Base-by-base conservation (phyloP, 345 rosid species). In the Eucalyptus urophylla region DNA sequence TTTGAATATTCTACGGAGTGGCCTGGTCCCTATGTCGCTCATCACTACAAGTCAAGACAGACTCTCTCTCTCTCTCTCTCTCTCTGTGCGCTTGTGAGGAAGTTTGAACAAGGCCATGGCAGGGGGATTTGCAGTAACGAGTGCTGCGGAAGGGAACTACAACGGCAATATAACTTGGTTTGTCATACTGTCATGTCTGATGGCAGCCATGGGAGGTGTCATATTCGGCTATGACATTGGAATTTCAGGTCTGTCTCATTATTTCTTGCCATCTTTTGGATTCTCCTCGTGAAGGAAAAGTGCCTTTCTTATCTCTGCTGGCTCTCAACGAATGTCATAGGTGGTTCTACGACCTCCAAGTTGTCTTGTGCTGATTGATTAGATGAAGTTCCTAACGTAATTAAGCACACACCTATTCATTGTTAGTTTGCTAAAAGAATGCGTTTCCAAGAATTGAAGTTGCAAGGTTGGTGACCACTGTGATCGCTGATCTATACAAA, bases 171-270 rank as follows among this genome's bases (percentile, higher is more conserved):
- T 95, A 86, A 97, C 98, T 29, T 72, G 33, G 50, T 95, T 95
- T 87, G 97, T 95, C 51, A 91, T 95, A 27, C 90, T 96, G 14
- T 97, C 98, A 15, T 96, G 98, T 89, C 92, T 95, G 90, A 93
- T 95, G 95, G 99, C 99, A 33, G 96, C 96, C 92, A 96, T 93
- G 95, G 99, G 99, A 88, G 99, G 99, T 49, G 94, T 95, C 67
- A 93, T 97, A 89, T 96, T 96, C 72, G 98, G 99, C 90, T 97
- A 96, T 89, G 99, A 97, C 92, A 94, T 96, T 86, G 99, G 99
- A 62, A 94, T 94, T 88, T 90, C 97, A 90, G 98, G 99, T 96
- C 80, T 16, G 86, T 27, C 3, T 12, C 80, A 49, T 19, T 8
- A 45, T 45, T 45, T 11, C 3, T 37, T 43, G 8, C 37, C 49